These are phyloP conservation scores for Salix koriyanagi DNA, from an alignment of 345 rosid genomes.

Conservation along the genomic window DNA sequence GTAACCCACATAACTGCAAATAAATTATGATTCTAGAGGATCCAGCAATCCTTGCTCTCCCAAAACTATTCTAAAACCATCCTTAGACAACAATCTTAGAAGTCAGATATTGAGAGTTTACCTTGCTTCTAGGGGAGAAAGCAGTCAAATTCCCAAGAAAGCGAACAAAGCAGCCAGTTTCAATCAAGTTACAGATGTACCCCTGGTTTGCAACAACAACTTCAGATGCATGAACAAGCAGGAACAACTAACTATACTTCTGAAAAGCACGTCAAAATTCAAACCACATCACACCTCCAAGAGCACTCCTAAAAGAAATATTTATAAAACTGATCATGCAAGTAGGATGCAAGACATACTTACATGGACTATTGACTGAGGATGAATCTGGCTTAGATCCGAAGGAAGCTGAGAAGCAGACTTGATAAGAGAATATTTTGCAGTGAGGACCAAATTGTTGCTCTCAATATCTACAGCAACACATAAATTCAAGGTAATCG, in stretches of 20 bases:
- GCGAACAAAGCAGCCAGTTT: constrained; percentile 90
- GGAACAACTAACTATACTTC: background rate
- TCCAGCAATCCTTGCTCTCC: background rate
- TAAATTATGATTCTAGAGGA: too few relatives aligned
- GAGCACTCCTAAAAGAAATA: background rate
- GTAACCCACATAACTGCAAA: too few relatives aligned
- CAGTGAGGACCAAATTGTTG: constrained; percentile 66
- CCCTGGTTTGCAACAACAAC: constrained; percentile 52
- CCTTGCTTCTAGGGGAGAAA: constrained; percentile 87
- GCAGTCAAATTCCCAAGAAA: constrained; percentile 96
- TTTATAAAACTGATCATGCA: background rate
- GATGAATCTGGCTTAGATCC: constrained; percentile 52
- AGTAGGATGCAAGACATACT: constrained; percentile 21
- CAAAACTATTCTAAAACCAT: background rate
- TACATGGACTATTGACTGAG: constrained; percentile 68
- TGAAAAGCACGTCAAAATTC: background rate
- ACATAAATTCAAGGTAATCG: background rate
- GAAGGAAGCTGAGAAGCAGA: constrained; percentile 69
- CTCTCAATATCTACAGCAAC: constrained; percentile 61
- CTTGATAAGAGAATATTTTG: constrained; percentile 70
- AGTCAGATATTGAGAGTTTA: constrained; percentile 10
- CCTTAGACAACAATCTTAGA: background rate
- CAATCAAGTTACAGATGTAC: constrained; percentile 80
- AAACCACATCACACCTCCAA: background rate
- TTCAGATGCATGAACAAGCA: background rate